phyloP scores from a whole-genome alignment of 2,329 filamentous ascomycete genomes.

The Trichoderma cornu-damae region DNA sequence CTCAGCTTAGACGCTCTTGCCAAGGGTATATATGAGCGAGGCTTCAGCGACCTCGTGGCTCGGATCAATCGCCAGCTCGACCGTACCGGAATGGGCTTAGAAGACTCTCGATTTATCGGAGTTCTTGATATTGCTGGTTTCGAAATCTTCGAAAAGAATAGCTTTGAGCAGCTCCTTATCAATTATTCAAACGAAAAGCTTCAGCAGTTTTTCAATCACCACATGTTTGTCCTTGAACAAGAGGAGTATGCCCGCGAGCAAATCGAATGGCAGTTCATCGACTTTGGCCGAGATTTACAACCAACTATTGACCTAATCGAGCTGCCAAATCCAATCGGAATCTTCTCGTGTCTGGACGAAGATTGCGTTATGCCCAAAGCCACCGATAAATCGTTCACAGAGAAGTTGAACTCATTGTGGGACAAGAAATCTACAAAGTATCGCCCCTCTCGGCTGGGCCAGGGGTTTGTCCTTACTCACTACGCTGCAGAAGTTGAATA shows the following conservation, averaged over 20 bases:
- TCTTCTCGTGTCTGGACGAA: slow-evolving; percentile 96
- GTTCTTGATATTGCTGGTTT: slow-evolving; percentile 98
- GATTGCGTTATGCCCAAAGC: slow-evolving; percentile 99
- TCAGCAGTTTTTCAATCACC: slow-evolving; percentile 99
- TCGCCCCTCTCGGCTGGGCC: slow-evolving; percentile 75
- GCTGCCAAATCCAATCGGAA: slow-evolving; percentile 91
- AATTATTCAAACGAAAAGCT: slow-evolving; percentile 99
- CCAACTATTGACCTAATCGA: slow-evolving; percentile 98
- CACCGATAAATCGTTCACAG: slow-evolving; percentile 92
- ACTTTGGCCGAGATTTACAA: slow-evolving; percentile 94
- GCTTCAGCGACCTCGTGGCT: slow-evolving; percentile 85
- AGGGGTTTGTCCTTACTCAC: slow-evolving; percentile 94
- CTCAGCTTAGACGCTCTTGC: slow-evolving; percentile 84
- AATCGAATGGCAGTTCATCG: slow-evolving; percentile 99
- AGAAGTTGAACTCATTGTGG: slow-evolving; percentile 96
- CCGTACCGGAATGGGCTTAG: slow-evolving; percentile 71
- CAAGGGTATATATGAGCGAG: slow-evolving; percentile 96
- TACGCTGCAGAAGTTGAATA: slow-evolving; percentile 98
- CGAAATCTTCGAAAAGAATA: slow-evolving; percentile 97
- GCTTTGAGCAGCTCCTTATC: slow-evolving; percentile 98
- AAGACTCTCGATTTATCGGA: slow-evolving; percentile 93
- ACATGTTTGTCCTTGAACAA: slow-evolving; percentile 99
- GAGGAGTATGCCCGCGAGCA: slow-evolving; percentile 96
- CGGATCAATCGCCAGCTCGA: slow-evolving; percentile 91
- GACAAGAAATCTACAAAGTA: slow-evolving; percentile 95